Evolutionary conservation across 495 filamentous ascomycete genomes (phyloP), one percentile per base, ranked within the genome.

Genomic region (Xylaria longipes): DNA sequence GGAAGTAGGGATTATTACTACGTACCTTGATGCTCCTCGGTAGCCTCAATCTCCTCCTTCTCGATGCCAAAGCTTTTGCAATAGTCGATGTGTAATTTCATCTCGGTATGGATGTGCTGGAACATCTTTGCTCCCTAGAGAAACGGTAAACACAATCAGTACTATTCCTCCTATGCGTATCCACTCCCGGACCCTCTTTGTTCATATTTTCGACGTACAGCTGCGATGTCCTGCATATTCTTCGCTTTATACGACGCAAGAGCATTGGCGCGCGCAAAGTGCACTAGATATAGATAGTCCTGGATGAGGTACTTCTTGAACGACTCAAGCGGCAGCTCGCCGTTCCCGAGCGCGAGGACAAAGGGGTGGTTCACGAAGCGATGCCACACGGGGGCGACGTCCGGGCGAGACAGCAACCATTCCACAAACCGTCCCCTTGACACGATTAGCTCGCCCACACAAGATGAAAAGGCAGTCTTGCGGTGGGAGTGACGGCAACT

Each of bases 281-380:
- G 94, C 45, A 97, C 92, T 27, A 97, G 84, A 74, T 94, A 97
- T 39, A 97, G 82, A 79, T 97, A 97, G 78, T 97, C 94, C 75
- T 97, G 94, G 29, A 95, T 86, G 52, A 97, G 84, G 75, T 97
- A 97, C 60, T 91, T 84, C 79, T 94, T 94, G 82, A 97, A 97
- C 5, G 86, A 87, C 57, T 92, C 89, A 2, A 89, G 65, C 2
- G 91, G 90, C 48, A 98, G 84, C 11, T 87, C 91, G 2, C 93
- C 94, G 73, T 90, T 84, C 0, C 91, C 94, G 76, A 98, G 79
- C n/a, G 87, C 86, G 60, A 87, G 74, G 15, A 97, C 92, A 79
- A 98, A 98, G 1, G 89, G 87, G 75, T 98, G 95, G 68, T 93
- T 84, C 15, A 91, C 90, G 77, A 93, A 94, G 9, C 81, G 85